Conservation (phyloP, 495 filamentous ascomycete genomes). For the Aspergillus ostianus region DNA sequence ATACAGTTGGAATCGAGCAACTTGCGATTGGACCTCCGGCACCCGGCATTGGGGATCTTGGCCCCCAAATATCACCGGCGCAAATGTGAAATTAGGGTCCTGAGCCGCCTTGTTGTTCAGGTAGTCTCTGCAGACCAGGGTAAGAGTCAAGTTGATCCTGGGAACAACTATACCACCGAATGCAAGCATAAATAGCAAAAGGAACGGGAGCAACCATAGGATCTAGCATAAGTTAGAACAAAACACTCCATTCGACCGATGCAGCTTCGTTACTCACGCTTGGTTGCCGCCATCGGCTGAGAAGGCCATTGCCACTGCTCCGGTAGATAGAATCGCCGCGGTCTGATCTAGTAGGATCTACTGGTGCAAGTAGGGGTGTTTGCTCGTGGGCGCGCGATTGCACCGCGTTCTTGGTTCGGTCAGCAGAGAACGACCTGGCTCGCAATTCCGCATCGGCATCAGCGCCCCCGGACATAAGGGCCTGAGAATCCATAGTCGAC, state of each 20-base stretch:
- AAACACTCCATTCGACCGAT: slow-evolving; percentile 8
- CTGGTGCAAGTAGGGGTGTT: slow-evolving; percentile 36
- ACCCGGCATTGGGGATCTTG: slow-evolving; percentile 72
- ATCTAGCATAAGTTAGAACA: slow-evolving; percentile 51
- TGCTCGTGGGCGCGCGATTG: slow-evolving; percentile 25
- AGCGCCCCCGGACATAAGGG: slow-evolving; percentile 25
- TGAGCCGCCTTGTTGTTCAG: slow-evolving; percentile 56
- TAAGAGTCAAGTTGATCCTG: slow-evolving; percentile 75
- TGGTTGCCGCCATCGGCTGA: slow-evolving; percentile 8
- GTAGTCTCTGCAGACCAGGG: slow-evolving; percentile 78
- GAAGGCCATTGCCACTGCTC: neutral
- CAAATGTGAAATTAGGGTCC: slow-evolving; percentile 59
- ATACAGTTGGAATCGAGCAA: slow-evolving; percentile 73
- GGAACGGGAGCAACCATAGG: slow-evolving; percentile 79
- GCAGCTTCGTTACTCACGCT: slow-evolving; percentile 16
- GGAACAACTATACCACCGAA: slow-evolving; percentile 81
- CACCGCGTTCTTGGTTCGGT: slow-evolving; percentile 10
- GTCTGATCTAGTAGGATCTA: slow-evolving; percentile 7
- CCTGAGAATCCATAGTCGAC: slow-evolving; percentile 24
- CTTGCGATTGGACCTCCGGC: slow-evolving; percentile 68
- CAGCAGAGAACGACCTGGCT: slow-evolving; percentile 5
- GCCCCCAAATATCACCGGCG: slow-evolving; percentile 62
- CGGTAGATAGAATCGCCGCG: slow-evolving; percentile 11
- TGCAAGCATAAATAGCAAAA: slow-evolving; percentile 73
- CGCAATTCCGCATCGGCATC: slow-evolving; percentile 42